A percentile compares a stretch with the other conserved stretches of the same genome.
Conservation (phyloP, 768 basidiomycete genomes). For the Candolleomyces aberdarensis region DNA sequence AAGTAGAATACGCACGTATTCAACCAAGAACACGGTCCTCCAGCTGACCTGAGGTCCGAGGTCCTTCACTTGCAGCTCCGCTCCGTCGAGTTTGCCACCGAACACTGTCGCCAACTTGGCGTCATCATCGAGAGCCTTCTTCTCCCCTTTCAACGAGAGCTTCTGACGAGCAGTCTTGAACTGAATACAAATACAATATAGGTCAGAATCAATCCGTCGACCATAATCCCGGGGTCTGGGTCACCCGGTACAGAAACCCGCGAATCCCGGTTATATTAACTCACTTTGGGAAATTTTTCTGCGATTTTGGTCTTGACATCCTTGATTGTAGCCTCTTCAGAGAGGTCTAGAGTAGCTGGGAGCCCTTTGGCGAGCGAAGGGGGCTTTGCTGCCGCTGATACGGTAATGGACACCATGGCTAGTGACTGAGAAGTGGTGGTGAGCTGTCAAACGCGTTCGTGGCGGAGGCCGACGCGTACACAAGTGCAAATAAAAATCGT, state of each 20-base stretch:
- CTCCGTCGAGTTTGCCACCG: slow-evolving; percentile 51
- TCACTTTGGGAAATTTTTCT: slow-evolving; percentile 34
- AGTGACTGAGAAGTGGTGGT: background rate
- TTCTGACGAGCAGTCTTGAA: slow-evolving; percentile 73
- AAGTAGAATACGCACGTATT: slow-evolving; percentile 72
- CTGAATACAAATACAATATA: slow-evolving; percentile 34
- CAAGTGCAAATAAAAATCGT: slow-evolving; percentile 13
- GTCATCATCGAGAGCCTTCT: slow-evolving; percentile 61
- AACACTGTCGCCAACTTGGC: slow-evolving; percentile 50
- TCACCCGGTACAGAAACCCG: background rate
- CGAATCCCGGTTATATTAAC: background rate
- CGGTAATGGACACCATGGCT: slow-evolving; percentile 43
- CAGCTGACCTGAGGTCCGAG: slow-evolving; percentile 88
- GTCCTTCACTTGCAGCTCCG: slow-evolving; percentile 81
- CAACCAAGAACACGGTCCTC: slow-evolving; percentile 84
- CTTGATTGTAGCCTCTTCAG: slow-evolving; percentile 51
- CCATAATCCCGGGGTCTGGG: background rate
- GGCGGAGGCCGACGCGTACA: slow-evolving; percentile 14
- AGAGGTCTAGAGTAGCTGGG: slow-evolving; percentile 49
- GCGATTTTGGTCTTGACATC: slow-evolving; percentile 70
- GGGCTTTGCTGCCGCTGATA: slow-evolving; percentile 47
- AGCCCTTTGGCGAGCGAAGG: slow-evolving; percentile 47
- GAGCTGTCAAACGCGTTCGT: background rate
- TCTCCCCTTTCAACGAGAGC: slow-evolving; percentile 60
- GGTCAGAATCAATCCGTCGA: background rate